phyloP scores from a whole-genome alignment of 1,284 basidiomycete genomes.

The Xerocomus cyaneibrunnescens region DNA sequence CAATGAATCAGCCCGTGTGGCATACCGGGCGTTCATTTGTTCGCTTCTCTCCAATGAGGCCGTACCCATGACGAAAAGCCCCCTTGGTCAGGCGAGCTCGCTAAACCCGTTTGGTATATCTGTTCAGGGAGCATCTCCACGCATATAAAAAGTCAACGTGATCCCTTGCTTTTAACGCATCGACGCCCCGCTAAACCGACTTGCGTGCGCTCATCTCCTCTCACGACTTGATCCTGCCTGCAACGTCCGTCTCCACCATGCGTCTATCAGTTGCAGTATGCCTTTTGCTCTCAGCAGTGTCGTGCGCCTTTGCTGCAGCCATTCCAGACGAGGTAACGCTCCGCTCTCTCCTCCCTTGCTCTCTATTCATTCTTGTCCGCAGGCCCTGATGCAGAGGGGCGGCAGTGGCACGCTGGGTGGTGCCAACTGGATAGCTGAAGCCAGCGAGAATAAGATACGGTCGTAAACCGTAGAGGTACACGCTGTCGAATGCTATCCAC shows the following conservation, averaged over 20 bases:
- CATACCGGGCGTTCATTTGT: background rate
- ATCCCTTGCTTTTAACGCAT: background rate
- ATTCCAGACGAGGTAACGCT: conserved; percentile 17
- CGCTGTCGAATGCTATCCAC: too few species aligned
- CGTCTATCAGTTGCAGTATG: conserved; percentile 10
- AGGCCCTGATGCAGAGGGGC: background rate
- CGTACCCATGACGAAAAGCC: background rate
- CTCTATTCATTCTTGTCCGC: too few species aligned
- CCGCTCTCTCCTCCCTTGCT: background rate
- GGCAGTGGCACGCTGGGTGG: background rate
- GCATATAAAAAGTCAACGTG: conserved; percentile 1
- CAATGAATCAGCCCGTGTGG: background rate
- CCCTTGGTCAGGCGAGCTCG: background rate
- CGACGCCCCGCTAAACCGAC: background rate
- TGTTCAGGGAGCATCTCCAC: conserved; percentile 4
- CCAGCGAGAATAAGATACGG: too few species aligned
- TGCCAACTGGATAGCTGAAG: too few species aligned
- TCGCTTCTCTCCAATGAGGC: background rate
- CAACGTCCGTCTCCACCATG: conserved; percentile 9
- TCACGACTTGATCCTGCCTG: background rate
- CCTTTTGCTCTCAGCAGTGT: conserved; percentile 14
- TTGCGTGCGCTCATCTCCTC: background rate
- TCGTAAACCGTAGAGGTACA: too few species aligned
- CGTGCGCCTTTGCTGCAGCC: conserved; percentile 9
- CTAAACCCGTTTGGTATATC: conserved; percentile 6